Conservation (phyloP, 139 green algal genomes). For the Prasinococcaceae sp. region DNA sequence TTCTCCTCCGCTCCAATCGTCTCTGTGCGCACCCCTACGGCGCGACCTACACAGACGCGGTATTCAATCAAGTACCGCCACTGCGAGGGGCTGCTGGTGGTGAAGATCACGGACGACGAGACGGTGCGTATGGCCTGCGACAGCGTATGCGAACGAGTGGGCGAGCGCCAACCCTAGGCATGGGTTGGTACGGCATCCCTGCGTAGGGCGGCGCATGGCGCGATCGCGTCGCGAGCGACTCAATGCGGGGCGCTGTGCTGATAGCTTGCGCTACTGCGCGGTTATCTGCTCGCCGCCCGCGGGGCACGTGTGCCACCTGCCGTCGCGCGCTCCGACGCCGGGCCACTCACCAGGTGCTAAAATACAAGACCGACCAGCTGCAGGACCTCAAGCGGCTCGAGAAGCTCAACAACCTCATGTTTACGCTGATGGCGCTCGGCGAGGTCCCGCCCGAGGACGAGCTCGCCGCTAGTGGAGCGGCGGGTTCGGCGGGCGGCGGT, state of each 20-base stretch:
- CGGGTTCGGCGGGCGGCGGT: too few relatives aligned
- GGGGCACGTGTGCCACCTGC: too few relatives aligned
- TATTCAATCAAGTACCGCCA: slow-evolving; percentile 78
- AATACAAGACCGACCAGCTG: slow-evolving; percentile 79
- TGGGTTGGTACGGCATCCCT: too few relatives aligned
- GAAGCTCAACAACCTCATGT: slow-evolving; percentile 69
- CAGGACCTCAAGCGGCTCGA: slow-evolving; percentile 75
- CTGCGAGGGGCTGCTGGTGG: slow-evolving; percentile 54
- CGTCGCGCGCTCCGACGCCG: too few relatives aligned
- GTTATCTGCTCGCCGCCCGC: too few relatives aligned
- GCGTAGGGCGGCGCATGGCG: too few relatives aligned
- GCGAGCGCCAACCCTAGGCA: not conserved
- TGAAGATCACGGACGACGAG: slow-evolving; percentile 78
- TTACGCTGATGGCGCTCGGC: slow-evolving; percentile 55
- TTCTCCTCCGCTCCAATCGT: not conserved
- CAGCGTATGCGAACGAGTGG: not conserved
- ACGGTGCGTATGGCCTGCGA: too few relatives aligned
- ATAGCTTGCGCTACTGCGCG: too few relatives aligned
- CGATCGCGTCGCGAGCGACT: too few relatives aligned
- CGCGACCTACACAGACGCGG: slow-evolving; percentile 25
- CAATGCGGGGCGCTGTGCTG: too few relatives aligned
- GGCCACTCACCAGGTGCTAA: slow-evolving; percentile 72
- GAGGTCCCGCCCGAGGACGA: too few relatives aligned
- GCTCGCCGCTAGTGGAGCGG: too few relatives aligned
- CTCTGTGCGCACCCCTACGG: not conserved